phyloP scores from a whole-genome alignment of 352 stramenopile species.

The Phytophthora podocarpi region DNA sequence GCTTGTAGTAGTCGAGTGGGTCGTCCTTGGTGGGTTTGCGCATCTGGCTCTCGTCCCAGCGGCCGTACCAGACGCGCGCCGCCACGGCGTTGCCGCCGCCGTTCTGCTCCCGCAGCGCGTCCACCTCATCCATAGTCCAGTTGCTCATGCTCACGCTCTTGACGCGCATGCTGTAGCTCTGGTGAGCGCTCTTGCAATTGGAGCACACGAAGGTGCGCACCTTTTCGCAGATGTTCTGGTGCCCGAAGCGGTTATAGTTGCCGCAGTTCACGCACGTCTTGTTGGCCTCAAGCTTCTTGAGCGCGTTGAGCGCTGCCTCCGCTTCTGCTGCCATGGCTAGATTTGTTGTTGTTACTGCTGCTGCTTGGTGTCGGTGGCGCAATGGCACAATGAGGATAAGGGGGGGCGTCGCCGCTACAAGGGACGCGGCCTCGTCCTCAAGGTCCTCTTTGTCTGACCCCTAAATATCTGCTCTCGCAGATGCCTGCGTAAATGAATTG shows the following conservation, averaged over 20 bases:
- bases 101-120: slow-evolving; percentile 85
- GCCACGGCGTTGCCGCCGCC: slow-evolving; percentile 89
- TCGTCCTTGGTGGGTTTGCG: slow-evolving; percentile 76
- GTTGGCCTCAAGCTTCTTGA: slow-evolving; percentile 87
- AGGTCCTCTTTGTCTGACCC: slow-evolving; percentile 23
- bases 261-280: slow-evolving; percentile 87
- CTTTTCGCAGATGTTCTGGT: slow-evolving; percentile 93
- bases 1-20: slow-evolving; percentile 86
- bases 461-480: too few species aligned
- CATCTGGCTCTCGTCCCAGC: slow-evolving; percentile 74
- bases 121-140: slow-evolving; percentile 92
- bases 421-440: slow-evolving; percentile 24
- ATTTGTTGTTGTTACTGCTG: slow-evolving; percentile 1
- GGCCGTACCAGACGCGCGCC: slow-evolving; percentile 86
- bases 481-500: too few species aligned
- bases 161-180: slow-evolving; percentile 94
- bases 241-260: slow-evolving; percentile 90
- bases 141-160: slow-evolving; percentile 96
- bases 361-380: slow-evolving; percentile 12
- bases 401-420: not conserved
- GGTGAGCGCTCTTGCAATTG: slow-evolving; percentile 95
- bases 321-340: slow-evolving; percentile 41
- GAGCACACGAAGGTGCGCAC: slow-evolving; percentile 94
- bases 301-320: slow-evolving; percentile 78
- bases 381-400: slow-evolving; percentile 23